These are phyloP conservation scores for Eucalyptus sideroxylon DNA, from an alignment of 345 rosid species.

Conservation along the genomic window DNA sequence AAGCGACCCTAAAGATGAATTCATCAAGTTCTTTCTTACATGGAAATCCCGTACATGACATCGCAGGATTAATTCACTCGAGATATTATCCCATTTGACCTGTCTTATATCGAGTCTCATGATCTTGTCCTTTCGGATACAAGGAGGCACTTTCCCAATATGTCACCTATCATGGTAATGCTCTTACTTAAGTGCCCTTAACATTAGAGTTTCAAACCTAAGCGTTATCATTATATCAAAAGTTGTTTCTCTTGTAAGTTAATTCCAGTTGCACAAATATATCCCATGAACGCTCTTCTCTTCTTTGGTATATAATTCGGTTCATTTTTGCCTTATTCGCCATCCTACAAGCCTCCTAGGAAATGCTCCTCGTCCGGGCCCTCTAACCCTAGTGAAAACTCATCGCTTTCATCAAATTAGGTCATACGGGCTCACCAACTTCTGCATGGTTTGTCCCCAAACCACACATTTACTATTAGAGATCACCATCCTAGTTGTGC, in stretches of 20 bases:
- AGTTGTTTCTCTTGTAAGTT: not conserved
- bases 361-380: not conserved
- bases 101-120: not conserved
- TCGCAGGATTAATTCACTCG: rapidly evolving
- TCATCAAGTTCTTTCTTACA: not conserved
- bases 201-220: not conserved
- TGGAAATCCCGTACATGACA: not conserved
- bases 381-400: not conserved
- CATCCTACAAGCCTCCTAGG: not conserved
- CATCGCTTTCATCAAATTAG: not conserved
- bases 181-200: not conserved
- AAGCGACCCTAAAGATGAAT: not conserved
- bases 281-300: not conserved
- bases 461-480: not conserved
- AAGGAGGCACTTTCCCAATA: not conserved
- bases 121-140: not conserved
- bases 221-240: not conserved
- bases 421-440: not conserved
- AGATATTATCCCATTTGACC: not conserved
- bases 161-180: not conserved
- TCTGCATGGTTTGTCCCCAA: not conserved
- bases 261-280: not conserved
- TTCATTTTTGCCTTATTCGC: not conserved
- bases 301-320: not conserved
- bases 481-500: not conserved